A percentile compares a stretch with the other conserved stretches of the same genome.
phyloP scores from a whole-genome alignment of 2,329 filamentous ascomycete genomes.

The Cytospora leucostoma region DNA sequence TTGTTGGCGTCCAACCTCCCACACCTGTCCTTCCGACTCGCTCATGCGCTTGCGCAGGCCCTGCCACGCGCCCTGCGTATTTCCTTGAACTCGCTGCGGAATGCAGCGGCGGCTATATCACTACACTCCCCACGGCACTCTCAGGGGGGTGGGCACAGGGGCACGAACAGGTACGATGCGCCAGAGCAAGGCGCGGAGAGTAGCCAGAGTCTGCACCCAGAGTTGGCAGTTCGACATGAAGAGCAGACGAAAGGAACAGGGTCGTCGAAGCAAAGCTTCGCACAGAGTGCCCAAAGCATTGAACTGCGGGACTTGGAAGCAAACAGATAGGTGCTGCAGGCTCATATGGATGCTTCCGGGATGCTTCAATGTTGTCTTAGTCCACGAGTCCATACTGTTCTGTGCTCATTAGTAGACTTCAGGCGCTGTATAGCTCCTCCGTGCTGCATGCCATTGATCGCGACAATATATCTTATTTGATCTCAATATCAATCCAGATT shows the following conservation, averaged over 20 bases:
- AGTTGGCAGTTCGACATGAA: not conserved
- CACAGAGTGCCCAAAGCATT: not conserved
- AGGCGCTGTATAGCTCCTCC: not conserved
- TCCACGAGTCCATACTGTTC: not conserved
- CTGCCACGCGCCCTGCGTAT: not conserved
- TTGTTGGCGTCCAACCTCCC: constrained; percentile 26
- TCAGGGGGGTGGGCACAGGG: constrained; percentile 3
- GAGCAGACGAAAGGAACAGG: not conserved
- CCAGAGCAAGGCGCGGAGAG: not conserved
- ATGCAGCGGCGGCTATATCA: constrained; percentile 18
- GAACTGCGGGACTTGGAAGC: not conserved
- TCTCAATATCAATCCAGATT: not conserved
- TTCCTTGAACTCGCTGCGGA: constrained; percentile 16
- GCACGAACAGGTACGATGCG: not conserved
- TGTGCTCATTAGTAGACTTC: not conserved
- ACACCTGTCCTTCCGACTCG: constrained; percentile 9
- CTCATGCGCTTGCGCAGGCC: not conserved
- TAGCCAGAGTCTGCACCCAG: not conserved
- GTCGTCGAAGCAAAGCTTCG: not conserved
- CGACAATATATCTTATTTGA: not conserved
- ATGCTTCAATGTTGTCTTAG: not conserved
- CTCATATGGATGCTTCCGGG: not conserved
- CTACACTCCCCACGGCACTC: constrained; percentile 24
- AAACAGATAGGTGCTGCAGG: not conserved
- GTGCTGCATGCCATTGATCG: not conserved